Conservation (phyloP, 1,139 yeast genomes). For the Candida tropicalis region DNA sequence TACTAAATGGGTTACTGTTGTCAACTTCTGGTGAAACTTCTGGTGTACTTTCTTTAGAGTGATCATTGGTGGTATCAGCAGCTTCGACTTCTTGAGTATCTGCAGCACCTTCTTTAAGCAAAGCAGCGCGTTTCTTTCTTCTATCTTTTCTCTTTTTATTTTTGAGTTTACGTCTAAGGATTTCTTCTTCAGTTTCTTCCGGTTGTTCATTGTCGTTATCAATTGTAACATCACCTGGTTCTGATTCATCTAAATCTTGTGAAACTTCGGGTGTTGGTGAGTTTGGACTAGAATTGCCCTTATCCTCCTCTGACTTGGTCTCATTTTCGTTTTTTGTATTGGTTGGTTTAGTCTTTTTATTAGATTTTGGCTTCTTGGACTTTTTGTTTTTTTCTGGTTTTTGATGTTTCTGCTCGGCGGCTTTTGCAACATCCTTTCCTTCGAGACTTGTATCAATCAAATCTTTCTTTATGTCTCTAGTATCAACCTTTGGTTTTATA, state of each 20-base stretch:
- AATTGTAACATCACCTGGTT: too few species aligned
- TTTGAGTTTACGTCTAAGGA: constrained; percentile 4
- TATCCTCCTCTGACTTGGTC: background rate
- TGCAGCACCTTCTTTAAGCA: background rate
- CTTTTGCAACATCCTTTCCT: background rate
- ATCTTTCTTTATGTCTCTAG: background rate
- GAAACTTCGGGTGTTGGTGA: too few species aligned
- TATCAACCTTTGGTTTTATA: background rate
- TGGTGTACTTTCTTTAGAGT: constrained; percentile 1
- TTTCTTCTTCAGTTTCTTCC: constrained; percentile 5
- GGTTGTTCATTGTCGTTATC: background rate
- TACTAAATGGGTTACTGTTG: constrained; percentile 27
- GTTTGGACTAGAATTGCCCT: background rate
- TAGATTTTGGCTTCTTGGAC: constrained; percentile 1
- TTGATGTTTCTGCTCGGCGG: constrained; percentile 1
- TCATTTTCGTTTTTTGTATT: too few species aligned
- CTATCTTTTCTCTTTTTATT: constrained; percentile 9
- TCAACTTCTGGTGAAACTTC: constrained; percentile 11
- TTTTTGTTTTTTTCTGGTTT: constrained; percentile 1
- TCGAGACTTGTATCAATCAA: too few species aligned
- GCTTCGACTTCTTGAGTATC: constrained; percentile 8
- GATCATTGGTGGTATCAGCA: constrained; percentile 11
- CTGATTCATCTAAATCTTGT: too few species aligned
- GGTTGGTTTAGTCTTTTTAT: background rate
- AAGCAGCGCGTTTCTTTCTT: constrained; percentile 7